Evolutionary conservation across 192 early-diverging fungal species (phyloP).

Genomic region (Cladochytrium replicatum): DNA sequence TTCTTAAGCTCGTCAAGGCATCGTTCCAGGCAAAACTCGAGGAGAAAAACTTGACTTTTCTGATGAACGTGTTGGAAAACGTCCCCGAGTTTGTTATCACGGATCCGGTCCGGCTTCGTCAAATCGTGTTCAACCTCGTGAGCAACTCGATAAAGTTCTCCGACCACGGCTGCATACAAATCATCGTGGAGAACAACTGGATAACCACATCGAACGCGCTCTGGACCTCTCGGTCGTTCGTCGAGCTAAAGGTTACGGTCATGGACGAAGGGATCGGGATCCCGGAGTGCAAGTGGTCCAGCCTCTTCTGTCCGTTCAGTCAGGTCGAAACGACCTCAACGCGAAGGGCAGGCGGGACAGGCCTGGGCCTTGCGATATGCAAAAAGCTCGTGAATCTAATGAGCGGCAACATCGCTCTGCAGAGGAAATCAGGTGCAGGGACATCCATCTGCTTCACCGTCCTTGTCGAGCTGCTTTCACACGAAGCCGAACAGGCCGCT

Average conservation of each 20-base stretch:
- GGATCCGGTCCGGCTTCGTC: conserved; percentile 8
- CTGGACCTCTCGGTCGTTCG: neutral
- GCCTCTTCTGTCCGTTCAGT: conserved; percentile 17
- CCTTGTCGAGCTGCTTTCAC: no score
- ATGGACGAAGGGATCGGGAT: conserved; percentile 18
- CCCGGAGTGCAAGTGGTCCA: neutral
- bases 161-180: neutral
- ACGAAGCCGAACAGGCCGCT: no score
- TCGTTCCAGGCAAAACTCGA: conserved; percentile 2
- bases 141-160: conserved; percentile 19
- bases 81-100: conserved; percentile 7
- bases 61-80: conserved; percentile 2
- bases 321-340: conserved; percentile 14
- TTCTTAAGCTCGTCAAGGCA: conserved; percentile 7
- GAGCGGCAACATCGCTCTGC: conserved; percentile 8
- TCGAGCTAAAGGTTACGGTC: conserved; percentile 3
- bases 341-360: conserved; percentile 17
- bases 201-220: neutral
- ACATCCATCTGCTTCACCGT: conserved; percentile 9
- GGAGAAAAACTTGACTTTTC: conserved; percentile 1
- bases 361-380: conserved; percentile 14
- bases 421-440: conserved; percentile 2
- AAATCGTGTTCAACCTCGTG: conserved; percentile 14
- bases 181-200: conserved; percentile 2
- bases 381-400: conserved; percentile 8